Evolutionary conservation across 2,329 filamentous ascomycete genomes (phyloP).

Genomic region (Aspergillus quadrilineatus): DNA sequence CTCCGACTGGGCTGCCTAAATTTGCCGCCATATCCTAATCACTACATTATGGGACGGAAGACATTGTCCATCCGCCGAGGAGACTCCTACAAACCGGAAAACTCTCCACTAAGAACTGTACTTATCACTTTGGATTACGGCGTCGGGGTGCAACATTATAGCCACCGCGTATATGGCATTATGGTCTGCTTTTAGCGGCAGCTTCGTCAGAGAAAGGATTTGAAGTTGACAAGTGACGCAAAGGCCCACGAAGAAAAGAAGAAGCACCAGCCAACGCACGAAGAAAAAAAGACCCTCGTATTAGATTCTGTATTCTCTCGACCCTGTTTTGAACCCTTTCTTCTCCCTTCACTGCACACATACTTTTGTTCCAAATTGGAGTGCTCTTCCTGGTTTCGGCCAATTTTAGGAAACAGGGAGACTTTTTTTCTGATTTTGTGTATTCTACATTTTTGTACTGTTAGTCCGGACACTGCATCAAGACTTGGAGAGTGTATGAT

Average conservation of each 20-base stretch:
- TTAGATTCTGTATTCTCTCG: slow-evolving; percentile 18
- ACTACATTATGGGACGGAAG: background rate
- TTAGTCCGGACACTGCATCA: slow-evolving; percentile 7
- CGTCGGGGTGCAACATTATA: slow-evolving; percentile 33
- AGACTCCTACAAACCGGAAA: slow-evolving; percentile 3
- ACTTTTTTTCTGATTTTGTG: slow-evolving; percentile 9
- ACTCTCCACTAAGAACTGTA: slow-evolving; percentile 28
- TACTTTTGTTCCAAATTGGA: background rate
- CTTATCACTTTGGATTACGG: slow-evolving; percentile 35
- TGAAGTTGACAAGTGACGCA: slow-evolving; percentile 1
- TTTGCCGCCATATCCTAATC: background rate
- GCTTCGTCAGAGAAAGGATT: slow-evolving; percentile 12
- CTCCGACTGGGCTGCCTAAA: slow-evolving; percentile 46
- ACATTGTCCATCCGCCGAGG: background rate
- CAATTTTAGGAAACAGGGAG: background rate
- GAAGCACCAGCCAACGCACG: slow-evolving; percentile 13
- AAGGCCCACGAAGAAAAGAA: slow-evolving; percentile 13
- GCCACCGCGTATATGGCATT: slow-evolving; percentile 18
- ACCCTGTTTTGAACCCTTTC: slow-evolving; percentile 12
- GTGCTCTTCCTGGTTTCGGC: slow-evolving; percentile 5
- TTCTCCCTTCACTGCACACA: background rate
- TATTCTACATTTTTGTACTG: slow-evolving; percentile 8
- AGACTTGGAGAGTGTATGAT: slow-evolving; percentile 7
- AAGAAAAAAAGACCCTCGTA: slow-evolving; percentile 1
- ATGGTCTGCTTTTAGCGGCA: slow-evolving; percentile 21